These are phyloP conservation scores for Botrytis squamosa DNA, from an alignment of 2,329 filamentous ascomycete species.

Conservation along the genomic window DNA sequence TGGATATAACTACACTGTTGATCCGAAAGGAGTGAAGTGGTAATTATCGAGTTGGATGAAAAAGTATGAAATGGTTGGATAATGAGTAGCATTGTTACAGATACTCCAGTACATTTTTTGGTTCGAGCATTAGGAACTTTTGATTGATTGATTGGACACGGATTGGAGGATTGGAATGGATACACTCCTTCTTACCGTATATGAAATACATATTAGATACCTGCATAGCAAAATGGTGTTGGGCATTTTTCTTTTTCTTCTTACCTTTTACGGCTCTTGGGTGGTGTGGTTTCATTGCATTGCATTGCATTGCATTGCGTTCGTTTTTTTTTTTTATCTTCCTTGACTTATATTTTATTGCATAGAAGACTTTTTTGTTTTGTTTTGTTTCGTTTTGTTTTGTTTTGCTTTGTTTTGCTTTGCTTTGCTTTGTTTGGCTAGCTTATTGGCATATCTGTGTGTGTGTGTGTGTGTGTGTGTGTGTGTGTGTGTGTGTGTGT, in stretches of 20 bases:
- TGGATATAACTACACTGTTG: neutral
- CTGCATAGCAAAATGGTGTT: conserved; percentile 15
- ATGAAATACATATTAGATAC: conserved; percentile 18
- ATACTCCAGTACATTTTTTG: neutral
- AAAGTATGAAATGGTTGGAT: neutral
- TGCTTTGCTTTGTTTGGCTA: neutral
- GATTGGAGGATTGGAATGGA: neutral
- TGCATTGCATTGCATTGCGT: neutral
- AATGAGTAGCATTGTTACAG: neutral
- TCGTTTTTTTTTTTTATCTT: neutral
- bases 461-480: too few species aligned
- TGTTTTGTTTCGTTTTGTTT: neutral
- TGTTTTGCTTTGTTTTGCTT: too few species aligned
- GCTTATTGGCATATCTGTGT: neutral
- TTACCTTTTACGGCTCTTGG: neutral
- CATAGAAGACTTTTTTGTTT: neutral
- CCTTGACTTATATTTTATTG: neutral
- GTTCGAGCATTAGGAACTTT: neutral
- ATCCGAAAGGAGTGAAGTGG: neutral
- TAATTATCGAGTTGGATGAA: neutral
- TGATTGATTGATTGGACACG: neutral
- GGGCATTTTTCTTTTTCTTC: neutral
- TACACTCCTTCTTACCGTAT: conserved; percentile 13
- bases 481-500: neutral
- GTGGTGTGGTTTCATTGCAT: neutral